Percentiles rank a stretch among this genome's conserved stretches.
phyloP scores from a whole-genome alignment of 768 basidiomycete genomes.

The Leucocoprinus birnbaumii region DNA sequence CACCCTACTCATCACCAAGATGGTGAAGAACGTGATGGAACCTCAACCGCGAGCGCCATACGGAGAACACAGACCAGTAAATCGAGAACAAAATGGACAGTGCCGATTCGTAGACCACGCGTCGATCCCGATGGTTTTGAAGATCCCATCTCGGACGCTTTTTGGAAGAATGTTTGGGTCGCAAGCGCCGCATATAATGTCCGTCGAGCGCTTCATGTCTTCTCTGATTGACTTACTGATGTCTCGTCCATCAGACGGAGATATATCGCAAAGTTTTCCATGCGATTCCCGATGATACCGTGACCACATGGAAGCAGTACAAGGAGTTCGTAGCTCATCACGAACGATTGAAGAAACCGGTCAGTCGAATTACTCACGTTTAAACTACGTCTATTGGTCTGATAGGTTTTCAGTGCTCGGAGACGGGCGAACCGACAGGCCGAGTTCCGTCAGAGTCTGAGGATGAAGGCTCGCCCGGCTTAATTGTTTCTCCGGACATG shows the following conservation, averaged over 20 bases:
- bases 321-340: constrained; percentile 80
- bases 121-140: constrained; percentile 79
- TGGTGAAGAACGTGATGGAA: constrained; percentile 45
- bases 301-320: constrained; percentile 94
- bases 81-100: constrained; percentile 54
- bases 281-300: constrained; percentile 86
- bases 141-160: constrained; percentile 83
- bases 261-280: constrained; percentile 96
- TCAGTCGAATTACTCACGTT: constrained; percentile 30
- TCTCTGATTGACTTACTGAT: constrained; percentile 15
- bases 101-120: constrained; percentile 65
- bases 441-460: constrained; percentile 58
- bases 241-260: constrained; percentile 62
- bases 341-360: constrained; percentile 70
- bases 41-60: constrained; percentile 40
- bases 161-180: constrained; percentile 91
- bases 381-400: not conserved
- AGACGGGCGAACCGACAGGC: constrained; percentile 44
- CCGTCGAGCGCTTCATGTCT: constrained; percentile 25
- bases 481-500: constrained; percentile 19
- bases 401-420: constrained; percentile 36
- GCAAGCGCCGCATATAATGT: constrained; percentile 89
- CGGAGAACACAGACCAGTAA: constrained; percentile 50
- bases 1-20: constrained; percentile 37
- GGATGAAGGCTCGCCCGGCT: constrained; percentile 30